Conservation (phyloP, 345 rosid species). For the Euclidium syriacum region DNA sequence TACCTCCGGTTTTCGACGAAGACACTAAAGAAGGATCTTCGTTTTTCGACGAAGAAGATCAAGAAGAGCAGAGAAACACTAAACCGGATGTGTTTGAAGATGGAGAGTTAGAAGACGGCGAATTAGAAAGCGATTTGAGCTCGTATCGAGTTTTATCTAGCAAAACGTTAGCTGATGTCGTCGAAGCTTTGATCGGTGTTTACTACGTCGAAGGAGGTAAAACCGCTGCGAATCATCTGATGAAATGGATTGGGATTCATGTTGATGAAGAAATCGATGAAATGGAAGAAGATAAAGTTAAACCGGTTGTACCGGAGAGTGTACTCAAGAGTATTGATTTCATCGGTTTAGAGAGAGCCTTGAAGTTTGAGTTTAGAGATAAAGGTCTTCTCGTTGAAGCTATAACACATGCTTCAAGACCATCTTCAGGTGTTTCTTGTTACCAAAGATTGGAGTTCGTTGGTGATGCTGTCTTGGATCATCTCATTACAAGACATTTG, state of each 20-base stretch:
- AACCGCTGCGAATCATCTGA: conserved; percentile 78
- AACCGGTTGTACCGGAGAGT: conserved; percentile 67
- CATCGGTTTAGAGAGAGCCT: conserved; percentile 62
- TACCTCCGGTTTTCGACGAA: conserved; percentile 91
- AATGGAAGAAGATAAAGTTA: not conserved
- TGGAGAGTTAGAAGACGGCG: conserved; percentile 89
- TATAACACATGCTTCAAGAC: conserved; percentile 95
- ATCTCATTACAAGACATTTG: conserved; percentile 82
- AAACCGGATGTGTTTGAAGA: conserved; percentile 45
- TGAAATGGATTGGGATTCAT: conserved; percentile 93
- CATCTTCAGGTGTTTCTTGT: conserved; percentile 90
- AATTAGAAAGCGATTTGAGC: conserved; percentile 86
- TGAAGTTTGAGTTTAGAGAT: conserved; percentile 55
- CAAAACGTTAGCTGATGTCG: conserved; percentile 97
- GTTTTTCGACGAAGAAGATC: conserved; percentile 63
- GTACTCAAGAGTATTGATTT: conserved; percentile 73
- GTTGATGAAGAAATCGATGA: conserved; percentile 60
- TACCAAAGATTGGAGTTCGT: conserved; percentile 96
- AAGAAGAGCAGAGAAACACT: no score
- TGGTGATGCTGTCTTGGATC: conserved; percentile 98
- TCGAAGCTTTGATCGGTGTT: conserved; percentile 95
- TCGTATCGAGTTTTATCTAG: conserved; percentile 93
- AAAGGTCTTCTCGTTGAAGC: conserved; percentile 76
- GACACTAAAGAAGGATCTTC: conserved; percentile 75
- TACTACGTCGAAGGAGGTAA: conserved; percentile 95